Evolutionary conservation across 768 basidiomycete species (phyloP).

Genomic region (Mycena galopus): DNA sequence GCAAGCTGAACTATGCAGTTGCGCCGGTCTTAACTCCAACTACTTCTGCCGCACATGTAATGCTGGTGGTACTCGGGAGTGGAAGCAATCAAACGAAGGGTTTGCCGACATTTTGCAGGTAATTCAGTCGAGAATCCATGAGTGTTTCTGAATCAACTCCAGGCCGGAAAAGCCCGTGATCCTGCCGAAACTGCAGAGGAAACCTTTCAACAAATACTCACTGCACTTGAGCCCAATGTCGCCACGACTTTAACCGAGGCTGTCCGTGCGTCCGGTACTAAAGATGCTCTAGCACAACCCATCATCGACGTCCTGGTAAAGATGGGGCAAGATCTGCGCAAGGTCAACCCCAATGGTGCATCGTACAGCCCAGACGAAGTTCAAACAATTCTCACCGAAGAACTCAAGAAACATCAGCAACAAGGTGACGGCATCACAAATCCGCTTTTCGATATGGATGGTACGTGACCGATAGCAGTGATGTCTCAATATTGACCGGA

Average conservation of each 20-base stretch:
- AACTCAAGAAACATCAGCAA: too few relatives aligned
- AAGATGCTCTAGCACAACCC: too few relatives aligned
- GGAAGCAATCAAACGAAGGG: too few relatives aligned
- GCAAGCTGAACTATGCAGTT: constrained; percentile 52
- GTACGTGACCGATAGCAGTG: too few relatives aligned
- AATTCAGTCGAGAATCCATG: not conserved
- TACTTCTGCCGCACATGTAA: constrained; percentile 49
- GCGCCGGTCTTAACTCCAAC: constrained; percentile 47
- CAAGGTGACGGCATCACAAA: too few relatives aligned
- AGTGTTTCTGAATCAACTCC: not conserved
- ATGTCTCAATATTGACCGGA: too few relatives aligned
- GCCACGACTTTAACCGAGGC: constrained; percentile 4
- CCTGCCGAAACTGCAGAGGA: constrained; percentile 5
- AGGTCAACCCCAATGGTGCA: too few relatives aligned
- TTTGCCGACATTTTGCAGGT: constrained; percentile 16
- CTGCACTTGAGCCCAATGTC: constrained; percentile 18
- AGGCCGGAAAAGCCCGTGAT: not conserved
- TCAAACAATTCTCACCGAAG: too few relatives aligned
- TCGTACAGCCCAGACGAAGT: too few relatives aligned
- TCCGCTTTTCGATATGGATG: too few relatives aligned
- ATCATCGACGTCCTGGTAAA: too few relatives aligned
- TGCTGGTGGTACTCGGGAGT: constrained; percentile 41
- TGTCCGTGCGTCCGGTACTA: not conserved
- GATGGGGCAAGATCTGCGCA: too few relatives aligned
- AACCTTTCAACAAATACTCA: constrained; percentile 23